Conservation (phyloP, 306 rosid genomes). For the Pyrus bretschneideri region DNA sequence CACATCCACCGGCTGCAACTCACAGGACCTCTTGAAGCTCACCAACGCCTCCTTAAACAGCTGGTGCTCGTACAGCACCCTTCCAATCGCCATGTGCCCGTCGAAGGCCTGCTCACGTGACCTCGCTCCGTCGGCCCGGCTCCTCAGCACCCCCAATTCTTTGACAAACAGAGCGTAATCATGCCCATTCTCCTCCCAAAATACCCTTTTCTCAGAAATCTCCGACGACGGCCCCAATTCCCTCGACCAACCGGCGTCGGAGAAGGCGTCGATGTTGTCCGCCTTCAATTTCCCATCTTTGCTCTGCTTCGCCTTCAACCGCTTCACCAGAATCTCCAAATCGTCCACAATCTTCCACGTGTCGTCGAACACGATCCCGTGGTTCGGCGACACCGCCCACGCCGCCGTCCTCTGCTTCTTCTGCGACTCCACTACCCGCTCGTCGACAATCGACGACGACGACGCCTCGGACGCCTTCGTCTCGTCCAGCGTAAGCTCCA, state of each 20-base stretch:
- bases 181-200: constrained; percentile 88
- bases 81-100: constrained; percentile 97
- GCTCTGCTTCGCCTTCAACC: constrained; percentile 74
- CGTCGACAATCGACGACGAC: constrained; percentile 71
- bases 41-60: constrained; percentile 76
- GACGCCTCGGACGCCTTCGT: constrained; percentile 59
- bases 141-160: constrained; percentile 76
- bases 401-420: constrained; percentile 98
- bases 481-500: constrained; percentile 57
- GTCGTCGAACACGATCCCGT: constrained; percentile 91
- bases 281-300: constrained; percentile 77
- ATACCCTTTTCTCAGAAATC: constrained; percentile 73
- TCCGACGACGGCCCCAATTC: constrained; percentile 84
- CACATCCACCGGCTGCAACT: constrained; percentile 93
- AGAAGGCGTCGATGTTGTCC: constrained; percentile 73
- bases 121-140: constrained; percentile 75
- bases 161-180: constrained; percentile 66
- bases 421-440: constrained; percentile 68
- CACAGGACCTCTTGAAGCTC: constrained; percentile 93
- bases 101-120: constrained; percentile 95
- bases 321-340: constrained; percentile 77
- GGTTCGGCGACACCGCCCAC: constrained; percentile 94
- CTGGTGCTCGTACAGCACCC: constrained; percentile 89
- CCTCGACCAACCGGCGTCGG: constrained; percentile 97
- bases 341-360: constrained; percentile 98